Evolutionary conservation across 2,329 filamentous ascomycete genomes (phyloP), one percentile per base, ranked within the genome.

Genomic region (Alternaria conjuncta): DNA sequence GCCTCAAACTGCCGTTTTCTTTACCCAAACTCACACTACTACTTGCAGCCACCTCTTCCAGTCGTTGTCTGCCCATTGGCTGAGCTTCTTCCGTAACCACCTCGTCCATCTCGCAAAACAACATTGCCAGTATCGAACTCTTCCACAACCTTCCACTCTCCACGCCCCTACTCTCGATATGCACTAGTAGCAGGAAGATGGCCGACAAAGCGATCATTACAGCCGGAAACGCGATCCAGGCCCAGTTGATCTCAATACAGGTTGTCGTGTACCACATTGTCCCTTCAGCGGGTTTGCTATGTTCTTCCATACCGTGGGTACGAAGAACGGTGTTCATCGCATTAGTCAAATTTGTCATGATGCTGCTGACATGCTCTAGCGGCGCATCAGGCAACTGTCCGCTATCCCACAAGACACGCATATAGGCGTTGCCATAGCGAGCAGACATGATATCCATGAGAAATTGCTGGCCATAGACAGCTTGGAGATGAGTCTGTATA

Each of bases 51-150:
- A 64, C 46, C 13, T 44, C n/a, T n/a, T 53, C 46, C 64, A 61
- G 49, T 5, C 47, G 18, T 5, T 32, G 18, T 46, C 50, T 61
- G 5, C 46, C 45, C 15, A 50, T 18, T 7, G 41, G 41, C 28
- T 45, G 43, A 30, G 41, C 57, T 7, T 49, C 5, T 6, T 36
- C 18, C 21, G 23, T 32, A 32, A 57, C 20, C 15, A n/a, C 45
- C 11, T 28, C 45, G 10, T 67, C 61, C 12, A 65, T 12, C 20
- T 67, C 62, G 23, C 62, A 65, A 36, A 67, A 67, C 15, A 67
- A 53, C 26, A 55, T 30, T 12, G 65, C 62, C 13, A 67, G 44
- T 6, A 65, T 30, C 4, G 57, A 64, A 55, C 58, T 64, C 43
- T 67, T 62, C 55, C 65, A 67, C 15, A 67, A 47, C 18, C 58